Evolutionary conservation across 1,284 basidiomycete species (phyloP), one percentile per base, ranked within the genome.

Genomic region (Clitocybe nebularis): DNA sequence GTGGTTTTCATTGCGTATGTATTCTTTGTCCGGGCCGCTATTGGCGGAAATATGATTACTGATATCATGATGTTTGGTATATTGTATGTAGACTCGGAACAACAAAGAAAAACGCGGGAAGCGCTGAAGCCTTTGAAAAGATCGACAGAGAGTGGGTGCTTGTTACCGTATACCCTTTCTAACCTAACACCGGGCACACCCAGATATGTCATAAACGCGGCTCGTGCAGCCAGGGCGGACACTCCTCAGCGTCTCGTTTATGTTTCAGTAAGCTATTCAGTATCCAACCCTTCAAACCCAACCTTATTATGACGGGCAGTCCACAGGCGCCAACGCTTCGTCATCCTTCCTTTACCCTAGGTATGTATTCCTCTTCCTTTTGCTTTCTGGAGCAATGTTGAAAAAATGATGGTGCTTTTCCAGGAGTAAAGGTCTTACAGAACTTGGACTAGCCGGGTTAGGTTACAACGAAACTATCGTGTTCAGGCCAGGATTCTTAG

Each of bases 361-460:
- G 77, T 76, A 25, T 35, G 61, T 45, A 16, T 36, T 14, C 24
- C 16, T 13, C 23, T 17, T 41, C 17, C 19, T 21, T 16, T 5
- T 26, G 4, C 6, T n/a, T 9, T 11, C n/a, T n/a, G n/a, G n/a
- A n/a, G n/a, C n/a, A n/a, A n/a, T n/a, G 13, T 13, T 2, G 7
- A 21, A 9, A n/a, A 16, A 20, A 13, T 20, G 17, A 21, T 37
- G 28, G n/a, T 16, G n/a, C 6, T 17, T 16, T 32, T 14, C 28
- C 51, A 82, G 79, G 64, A 80, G 75, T 55, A 89, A 90, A 61
- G 88, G 85, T 8, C 60, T 81, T 26, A 90, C 89, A 0, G 89
- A 91, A 58, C 65, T 76, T 39, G 81, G 64, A 0, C 66, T 91
- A 7, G 80, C 84, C 0, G 61, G 58, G 2, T 59, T 89, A 4